Evolutionary conservation across 2,329 filamentous ascomycete genomes (phyloP).

Genomic region (Lasiodiplodia gonubiensis): DNA sequence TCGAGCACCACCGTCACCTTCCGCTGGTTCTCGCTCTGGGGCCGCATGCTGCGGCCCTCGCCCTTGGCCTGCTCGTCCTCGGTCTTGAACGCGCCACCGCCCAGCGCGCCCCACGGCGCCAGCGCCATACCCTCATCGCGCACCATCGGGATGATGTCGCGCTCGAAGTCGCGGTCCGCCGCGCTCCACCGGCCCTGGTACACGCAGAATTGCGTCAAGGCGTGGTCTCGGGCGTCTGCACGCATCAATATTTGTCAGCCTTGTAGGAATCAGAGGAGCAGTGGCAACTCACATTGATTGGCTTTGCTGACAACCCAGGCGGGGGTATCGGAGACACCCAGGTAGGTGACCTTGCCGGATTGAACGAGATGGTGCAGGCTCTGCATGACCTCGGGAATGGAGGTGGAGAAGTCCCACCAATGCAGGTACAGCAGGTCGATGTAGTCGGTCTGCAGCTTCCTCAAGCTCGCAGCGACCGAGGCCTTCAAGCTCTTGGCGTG

Average conservation of each 20-base stretch:
- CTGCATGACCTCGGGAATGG: constrained; percentile 53
- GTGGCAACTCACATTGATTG: constrained; percentile 33
- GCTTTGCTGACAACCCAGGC: constrained; percentile 46
- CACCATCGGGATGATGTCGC: constrained; percentile 54
- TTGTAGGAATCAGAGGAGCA: too few species aligned
- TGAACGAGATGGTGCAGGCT: constrained; percentile 49
- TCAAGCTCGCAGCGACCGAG: constrained; percentile 47
- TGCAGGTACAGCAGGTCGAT: constrained; percentile 60
- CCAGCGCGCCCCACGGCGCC: constrained; percentile 62
- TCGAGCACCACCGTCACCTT: constrained; percentile 64
- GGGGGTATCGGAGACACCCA: constrained; percentile 52
- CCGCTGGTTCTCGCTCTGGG: constrained; percentile 53
- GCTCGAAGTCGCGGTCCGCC: constrained; percentile 51
- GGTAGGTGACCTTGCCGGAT: constrained; percentile 51
- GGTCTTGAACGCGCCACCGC: constrained; percentile 51
- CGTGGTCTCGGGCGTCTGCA: constrained; percentile 47
- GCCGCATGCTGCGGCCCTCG: constrained; percentile 49
- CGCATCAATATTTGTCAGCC: constrained; percentile 22
- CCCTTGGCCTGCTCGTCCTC: constrained; percentile 52
- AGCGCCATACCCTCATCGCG: constrained; percentile 50
- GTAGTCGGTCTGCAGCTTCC: constrained; percentile 69
- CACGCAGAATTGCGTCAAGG: constrained; percentile 47
- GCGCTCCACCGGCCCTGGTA: constrained; percentile 52
- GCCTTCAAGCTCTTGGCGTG: constrained; percentile 46
- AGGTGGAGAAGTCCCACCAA: constrained; percentile 51